Conservation (phyloP, 208 protist genomes). For the Balamuthia mandrillaris region DNA sequence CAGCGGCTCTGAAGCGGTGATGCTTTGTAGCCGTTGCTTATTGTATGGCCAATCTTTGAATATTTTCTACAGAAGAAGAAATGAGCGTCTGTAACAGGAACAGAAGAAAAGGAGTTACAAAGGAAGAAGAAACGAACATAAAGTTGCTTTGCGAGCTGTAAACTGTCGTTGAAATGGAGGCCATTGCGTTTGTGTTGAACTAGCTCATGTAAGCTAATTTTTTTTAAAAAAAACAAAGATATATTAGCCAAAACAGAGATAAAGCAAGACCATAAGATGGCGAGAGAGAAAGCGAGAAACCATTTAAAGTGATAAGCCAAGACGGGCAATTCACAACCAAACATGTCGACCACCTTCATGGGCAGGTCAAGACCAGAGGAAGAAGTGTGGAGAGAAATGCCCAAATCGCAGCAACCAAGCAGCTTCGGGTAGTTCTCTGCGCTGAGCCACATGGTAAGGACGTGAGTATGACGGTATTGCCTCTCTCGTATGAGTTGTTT, state of each 20-base stretch:
- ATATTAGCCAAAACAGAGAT: background rate
- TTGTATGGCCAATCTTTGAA: too few relatives aligned
- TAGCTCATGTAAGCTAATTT: slow-evolving; percentile 1
- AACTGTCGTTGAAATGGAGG: background rate
- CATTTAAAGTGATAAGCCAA: slow-evolving; percentile 79
- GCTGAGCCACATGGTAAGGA: slow-evolving; percentile 86
- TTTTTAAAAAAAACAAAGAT: background rate
- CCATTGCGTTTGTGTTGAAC: slow-evolving; percentile 17
- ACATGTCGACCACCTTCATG: slow-evolving; percentile 97
- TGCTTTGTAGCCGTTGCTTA: too few relatives aligned
- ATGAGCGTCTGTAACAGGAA: too few relatives aligned
- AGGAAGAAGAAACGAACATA: background rate
- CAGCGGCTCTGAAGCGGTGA: too few relatives aligned
- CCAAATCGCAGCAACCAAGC: slow-evolving; percentile 84
- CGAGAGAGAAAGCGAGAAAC: background rate
- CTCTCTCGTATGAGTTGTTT: slow-evolving; percentile 44
- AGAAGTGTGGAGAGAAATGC: slow-evolving; percentile 90
- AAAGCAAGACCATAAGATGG: background rate
- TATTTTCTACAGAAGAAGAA: too few relatives aligned
- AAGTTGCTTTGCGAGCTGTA: background rate
- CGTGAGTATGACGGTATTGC: slow-evolving; percentile 67
- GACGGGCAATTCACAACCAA: slow-evolving; percentile 87
- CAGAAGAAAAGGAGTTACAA: too few relatives aligned
- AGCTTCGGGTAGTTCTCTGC: slow-evolving; percentile 87
- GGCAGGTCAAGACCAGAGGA: slow-evolving; percentile 91